Conservation (phyloP, 2,329 filamentous ascomycete genomes). For the Botrytis cinerea region DNA sequence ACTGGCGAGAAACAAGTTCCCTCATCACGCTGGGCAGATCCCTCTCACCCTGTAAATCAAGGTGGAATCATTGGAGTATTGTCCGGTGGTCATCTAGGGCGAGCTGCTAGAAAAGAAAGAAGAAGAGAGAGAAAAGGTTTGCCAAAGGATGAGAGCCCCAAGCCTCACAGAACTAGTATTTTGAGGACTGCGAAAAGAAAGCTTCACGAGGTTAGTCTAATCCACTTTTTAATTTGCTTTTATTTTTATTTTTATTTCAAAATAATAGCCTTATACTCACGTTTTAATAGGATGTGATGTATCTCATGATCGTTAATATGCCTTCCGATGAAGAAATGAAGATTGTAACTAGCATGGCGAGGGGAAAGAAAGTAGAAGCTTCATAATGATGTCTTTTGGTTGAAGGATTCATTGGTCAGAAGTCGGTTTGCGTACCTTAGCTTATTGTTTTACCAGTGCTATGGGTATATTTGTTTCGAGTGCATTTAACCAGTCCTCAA, state of each 20-base stretch:
- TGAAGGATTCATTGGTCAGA: neutral
- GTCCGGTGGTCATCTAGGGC: slow-evolving; percentile 49
- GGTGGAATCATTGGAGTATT: slow-evolving; percentile 47
- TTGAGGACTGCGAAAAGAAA: slow-evolving; percentile 22
- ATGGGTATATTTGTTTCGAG: neutral
- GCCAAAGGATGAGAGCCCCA: slow-evolving; percentile 9
- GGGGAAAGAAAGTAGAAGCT: slow-evolving; percentile 11
- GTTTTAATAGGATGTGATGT: slow-evolving; percentile 49
- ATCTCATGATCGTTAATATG: slow-evolving; percentile 51
- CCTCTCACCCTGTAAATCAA: slow-evolving; percentile 52
- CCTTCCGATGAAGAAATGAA: slow-evolving; percentile 13
- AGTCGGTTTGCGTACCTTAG: neutral
- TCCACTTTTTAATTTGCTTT: slow-evolving; percentile 1
- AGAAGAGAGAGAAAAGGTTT: slow-evolving; percentile 11
- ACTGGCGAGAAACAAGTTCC: slow-evolving; percentile 43
- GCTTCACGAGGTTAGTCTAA: slow-evolving; percentile 25
- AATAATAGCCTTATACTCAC: slow-evolving; percentile 1
- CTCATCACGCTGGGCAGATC: slow-evolving; percentile 52
- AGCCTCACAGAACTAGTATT: slow-evolving; percentile 17
- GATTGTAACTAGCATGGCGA: slow-evolving; percentile 2
- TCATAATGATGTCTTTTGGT: neutral
- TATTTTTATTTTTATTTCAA: too few relatives aligned
- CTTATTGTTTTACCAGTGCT: neutral
- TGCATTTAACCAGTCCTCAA: neutral
- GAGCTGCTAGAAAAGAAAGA: slow-evolving; percentile 15